phyloP scores from a whole-genome alignment of 495 filamentous ascomycete genomes.

The Cetradonia linearis region DNA sequence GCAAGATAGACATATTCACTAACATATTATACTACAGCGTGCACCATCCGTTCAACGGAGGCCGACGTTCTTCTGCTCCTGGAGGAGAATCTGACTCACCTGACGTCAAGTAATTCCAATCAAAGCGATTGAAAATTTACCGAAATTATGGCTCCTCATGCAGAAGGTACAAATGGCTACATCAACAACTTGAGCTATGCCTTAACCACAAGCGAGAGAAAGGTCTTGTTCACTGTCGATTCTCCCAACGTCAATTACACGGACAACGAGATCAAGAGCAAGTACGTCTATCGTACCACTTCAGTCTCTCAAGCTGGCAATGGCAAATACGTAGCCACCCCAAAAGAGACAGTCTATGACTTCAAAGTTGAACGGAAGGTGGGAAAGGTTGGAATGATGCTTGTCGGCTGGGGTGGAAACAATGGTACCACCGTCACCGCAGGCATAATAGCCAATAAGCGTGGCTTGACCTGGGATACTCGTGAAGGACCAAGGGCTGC shows the following conservation, averaged over 20 bases:
- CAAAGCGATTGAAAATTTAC: conserved; percentile 13
- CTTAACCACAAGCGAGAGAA: conserved; percentile 28
- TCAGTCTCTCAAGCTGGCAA: conserved; percentile 59
- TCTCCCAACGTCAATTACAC: conserved; percentile 92
- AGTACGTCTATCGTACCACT: conserved; percentile 94
- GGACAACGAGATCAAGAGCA: conserved; percentile 76
- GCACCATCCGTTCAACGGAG: conserved; percentile 96
- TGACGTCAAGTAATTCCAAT: conserved; percentile 29
- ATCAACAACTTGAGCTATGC: conserved; percentile 58
- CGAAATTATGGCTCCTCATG: conserved; percentile 85
- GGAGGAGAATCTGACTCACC: conserved; percentile 77
- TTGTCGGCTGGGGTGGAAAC: conserved; percentile 97
- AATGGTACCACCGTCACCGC: conserved; percentile 96
- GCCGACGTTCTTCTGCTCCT: conserved; percentile 83
- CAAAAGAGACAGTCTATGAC: conserved; percentile 83
- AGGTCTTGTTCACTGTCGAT: conserved; percentile 69
- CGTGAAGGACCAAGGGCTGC: conserved; percentile 72
- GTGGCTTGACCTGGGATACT: conserved; percentile 79
- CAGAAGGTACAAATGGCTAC: conserved; percentile 58
- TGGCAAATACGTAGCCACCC: conserved; percentile 73
- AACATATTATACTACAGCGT: conserved; percentile 41
- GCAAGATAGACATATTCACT: not conserved
- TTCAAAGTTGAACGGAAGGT: conserved; percentile 96
- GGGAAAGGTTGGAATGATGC: conserved; percentile 90
- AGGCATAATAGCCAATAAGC: conserved; percentile 92